Conservation (phyloP, 352 stramenopile species). For the Phytopythium litorale region DNA sequence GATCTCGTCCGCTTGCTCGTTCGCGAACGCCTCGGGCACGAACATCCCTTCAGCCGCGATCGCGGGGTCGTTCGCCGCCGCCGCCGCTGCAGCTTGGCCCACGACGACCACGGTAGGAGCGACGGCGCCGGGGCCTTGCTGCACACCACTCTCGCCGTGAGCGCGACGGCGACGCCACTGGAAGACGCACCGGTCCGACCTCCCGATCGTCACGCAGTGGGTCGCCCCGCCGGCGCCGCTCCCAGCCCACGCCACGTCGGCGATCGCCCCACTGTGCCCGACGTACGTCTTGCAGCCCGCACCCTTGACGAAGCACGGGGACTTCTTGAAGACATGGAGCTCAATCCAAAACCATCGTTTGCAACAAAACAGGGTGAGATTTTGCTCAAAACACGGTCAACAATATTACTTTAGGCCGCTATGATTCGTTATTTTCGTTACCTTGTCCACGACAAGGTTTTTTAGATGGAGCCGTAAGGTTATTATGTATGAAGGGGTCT, state of each 20-base stretch:
- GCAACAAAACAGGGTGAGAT: no score
- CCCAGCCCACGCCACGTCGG: constrained; percentile 38
- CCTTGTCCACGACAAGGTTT: no score
- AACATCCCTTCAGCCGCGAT: constrained; percentile 51
- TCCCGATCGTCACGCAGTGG: constrained; percentile 58
- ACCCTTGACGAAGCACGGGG: constrained; percentile 49
- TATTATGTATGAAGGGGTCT: no score
- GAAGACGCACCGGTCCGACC: constrained; percentile 54
- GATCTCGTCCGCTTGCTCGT: constrained; percentile 35
- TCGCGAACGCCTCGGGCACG: constrained; percentile 54
- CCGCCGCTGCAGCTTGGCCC: not conserved
- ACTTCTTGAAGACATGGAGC: constrained; percentile 58
- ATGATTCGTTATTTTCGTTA: no score
- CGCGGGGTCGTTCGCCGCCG: constrained; percentile 33
- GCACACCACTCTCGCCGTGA: constrained; percentile 7
- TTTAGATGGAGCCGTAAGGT: no score
- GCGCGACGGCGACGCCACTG: constrained; percentile 60
- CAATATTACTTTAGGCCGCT: no score
- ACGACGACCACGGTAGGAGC: not conserved
- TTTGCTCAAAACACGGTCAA: no score
- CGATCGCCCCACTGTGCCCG: constrained; percentile 48
- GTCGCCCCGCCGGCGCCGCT: constrained; percentile 21
- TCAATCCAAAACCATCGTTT: not conserved
- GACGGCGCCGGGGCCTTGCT: not conserved
- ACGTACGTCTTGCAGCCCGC: constrained; percentile 59